phyloP scores from a whole-genome alignment of 371 early-diverging fungal genomes.

The Syncephalis plumigaleata region DNA sequence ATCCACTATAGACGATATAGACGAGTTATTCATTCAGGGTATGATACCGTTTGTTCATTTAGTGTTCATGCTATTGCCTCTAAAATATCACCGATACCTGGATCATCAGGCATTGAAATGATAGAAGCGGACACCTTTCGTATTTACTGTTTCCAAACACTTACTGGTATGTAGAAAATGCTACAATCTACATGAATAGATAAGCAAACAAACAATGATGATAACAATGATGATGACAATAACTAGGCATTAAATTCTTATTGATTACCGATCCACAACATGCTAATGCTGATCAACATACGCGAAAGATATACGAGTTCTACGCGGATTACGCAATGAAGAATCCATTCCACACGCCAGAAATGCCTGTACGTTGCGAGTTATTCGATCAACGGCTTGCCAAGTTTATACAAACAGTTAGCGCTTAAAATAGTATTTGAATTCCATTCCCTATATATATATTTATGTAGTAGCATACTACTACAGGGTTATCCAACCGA shows the following conservation, averaged over 20 bases:
- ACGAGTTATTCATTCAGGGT: background rate
- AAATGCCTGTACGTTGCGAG: constrained; percentile 97
- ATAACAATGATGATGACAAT: background rate
- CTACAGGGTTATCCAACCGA: too few relatives aligned
- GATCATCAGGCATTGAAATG: constrained; percentile 73
- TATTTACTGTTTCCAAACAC: constrained; percentile 80
- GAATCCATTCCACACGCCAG: constrained; percentile 96
- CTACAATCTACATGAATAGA: background rate
- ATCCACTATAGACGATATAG: too few relatives aligned
- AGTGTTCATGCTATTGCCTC: constrained; percentile 94
- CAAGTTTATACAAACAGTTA: constrained; percentile 38
- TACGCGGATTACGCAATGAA: constrained; percentile 97
- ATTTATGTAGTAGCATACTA: too few relatives aligned
- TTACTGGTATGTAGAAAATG: constrained; percentile 49
- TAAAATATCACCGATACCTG: constrained; percentile 69
- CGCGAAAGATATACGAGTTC: constrained; percentile 66
- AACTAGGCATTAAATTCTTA: constrained; percentile 81
- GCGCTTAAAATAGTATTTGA: background rate
- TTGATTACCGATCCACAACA: constrained; percentile 67
- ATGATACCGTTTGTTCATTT: background rate
- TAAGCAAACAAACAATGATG: background rate
- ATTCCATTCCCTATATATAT: background rate
- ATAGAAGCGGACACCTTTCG: constrained; percentile 83
- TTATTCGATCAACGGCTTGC: constrained; percentile 72
- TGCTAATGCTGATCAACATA: constrained; percentile 41